A percentile compares a stretch with the other conserved stretches of the same genome.
Evolutionary conservation across 768 basidiomycete species (phyloP).

Genomic region (Boletus sp.): DNA sequence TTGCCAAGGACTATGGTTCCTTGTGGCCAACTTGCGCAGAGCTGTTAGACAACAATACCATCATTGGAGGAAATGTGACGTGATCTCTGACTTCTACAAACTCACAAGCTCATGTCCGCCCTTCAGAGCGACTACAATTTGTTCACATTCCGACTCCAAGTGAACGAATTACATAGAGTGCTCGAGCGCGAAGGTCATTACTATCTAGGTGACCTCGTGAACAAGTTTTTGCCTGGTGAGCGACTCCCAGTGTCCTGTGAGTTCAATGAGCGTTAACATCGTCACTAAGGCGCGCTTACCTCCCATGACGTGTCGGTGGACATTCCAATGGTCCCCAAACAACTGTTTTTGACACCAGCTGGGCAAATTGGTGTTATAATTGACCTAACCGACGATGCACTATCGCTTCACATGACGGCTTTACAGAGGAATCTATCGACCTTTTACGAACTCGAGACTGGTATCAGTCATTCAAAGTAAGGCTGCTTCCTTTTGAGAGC

Average conservation of each 20-base stretch:
- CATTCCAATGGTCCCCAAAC: constrained; percentile 47
- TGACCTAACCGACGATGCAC: constrained; percentile 51
- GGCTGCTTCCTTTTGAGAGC: constrained; percentile 8
- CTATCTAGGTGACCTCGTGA: constrained; percentile 74
- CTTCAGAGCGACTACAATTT: constrained; percentile 65
- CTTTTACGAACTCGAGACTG: constrained; percentile 50
- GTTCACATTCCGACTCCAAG: constrained; percentile 55
- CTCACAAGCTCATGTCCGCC: constrained; percentile 6
- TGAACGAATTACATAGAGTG: constrained; percentile 37
- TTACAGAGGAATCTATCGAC: constrained; percentile 73
- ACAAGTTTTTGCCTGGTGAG: constrained; percentile 68
- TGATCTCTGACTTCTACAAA: constrained; percentile 6
- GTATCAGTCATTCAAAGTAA: constrained; percentile 59
- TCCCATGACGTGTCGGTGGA: constrained; percentile 42
- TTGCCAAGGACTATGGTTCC: constrained; percentile 73
- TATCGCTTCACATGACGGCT: constrained; percentile 56
- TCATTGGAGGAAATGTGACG: constrained; percentile 77
- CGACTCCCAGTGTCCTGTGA: background rate
- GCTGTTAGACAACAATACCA: constrained; percentile 46
- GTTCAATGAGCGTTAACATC: background rate
- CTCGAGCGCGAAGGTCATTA: constrained; percentile 69
- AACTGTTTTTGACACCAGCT: constrained; percentile 72
- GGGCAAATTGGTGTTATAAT: constrained; percentile 76
- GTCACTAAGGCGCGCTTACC: constrained; percentile 50
- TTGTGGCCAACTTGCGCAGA: constrained; percentile 72